These are phyloP conservation scores for Crinitomyces ghanaensis DNA, from an alignment of 805 yeast genomes.

Conservation along the genomic window DNA sequence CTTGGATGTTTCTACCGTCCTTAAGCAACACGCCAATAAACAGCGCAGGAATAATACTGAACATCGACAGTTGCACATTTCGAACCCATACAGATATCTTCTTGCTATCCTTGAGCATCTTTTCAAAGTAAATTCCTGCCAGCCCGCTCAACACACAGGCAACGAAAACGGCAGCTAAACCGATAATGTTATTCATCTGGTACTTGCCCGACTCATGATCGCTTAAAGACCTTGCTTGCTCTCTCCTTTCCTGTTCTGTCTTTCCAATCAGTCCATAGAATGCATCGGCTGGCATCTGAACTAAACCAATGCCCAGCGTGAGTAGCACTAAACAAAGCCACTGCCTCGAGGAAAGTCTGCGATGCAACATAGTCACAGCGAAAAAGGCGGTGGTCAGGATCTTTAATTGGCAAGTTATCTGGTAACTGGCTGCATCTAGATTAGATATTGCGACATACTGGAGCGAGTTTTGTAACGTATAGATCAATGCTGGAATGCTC, in stretches of 20 bases:
- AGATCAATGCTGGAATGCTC: conserved; percentile 31
- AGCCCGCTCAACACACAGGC: conserved; percentile 31
- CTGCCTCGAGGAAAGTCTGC: conserved; percentile 23
- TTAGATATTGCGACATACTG: conserved; percentile 33
- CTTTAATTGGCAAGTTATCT: conserved; percentile 34
- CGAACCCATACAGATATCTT: conserved; percentile 30
- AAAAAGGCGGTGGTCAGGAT: conserved; percentile 33
- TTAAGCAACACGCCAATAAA: conserved; percentile 27
- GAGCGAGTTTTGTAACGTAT: conserved; percentile 30
- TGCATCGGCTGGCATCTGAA: conserved; percentile 28
- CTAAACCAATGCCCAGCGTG: conserved; percentile 30
- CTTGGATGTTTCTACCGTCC: conserved; percentile 26
- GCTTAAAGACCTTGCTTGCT: conserved; percentile 1
- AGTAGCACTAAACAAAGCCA: conserved; percentile 29
- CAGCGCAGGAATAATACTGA: conserved; percentile 31
- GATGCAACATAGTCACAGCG: conserved; percentile 29
- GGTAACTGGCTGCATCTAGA: conserved; percentile 33
- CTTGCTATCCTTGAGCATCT: conserved; percentile 29
- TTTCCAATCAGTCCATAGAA: conserved; percentile 10
- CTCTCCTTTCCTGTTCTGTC: not conserved
- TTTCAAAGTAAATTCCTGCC: conserved; percentile 35
- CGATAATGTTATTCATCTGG: conserved; percentile 22
- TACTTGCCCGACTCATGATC: too few relatives aligned
- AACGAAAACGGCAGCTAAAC: conserved; percentile 27
- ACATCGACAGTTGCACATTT: conserved; percentile 30